Evolutionary conservation across 345 rosid genomes (phyloP), one percentile per base, ranked within the genome.

Genomic region (Noccaea caerulescens): DNA sequence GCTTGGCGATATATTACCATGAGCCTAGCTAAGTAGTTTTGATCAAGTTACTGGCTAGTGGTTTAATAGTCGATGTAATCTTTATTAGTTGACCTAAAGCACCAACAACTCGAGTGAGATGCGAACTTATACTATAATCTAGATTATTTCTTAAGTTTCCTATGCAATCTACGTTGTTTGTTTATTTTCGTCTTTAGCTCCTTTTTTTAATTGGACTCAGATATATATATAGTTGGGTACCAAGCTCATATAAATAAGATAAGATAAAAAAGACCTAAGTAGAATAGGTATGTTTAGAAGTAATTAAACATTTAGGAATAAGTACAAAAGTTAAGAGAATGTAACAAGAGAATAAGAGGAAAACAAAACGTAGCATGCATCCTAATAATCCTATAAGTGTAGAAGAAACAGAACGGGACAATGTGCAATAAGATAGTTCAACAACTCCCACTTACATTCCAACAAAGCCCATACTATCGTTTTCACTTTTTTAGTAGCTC

Each of bases 381-480:
- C 68, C 63, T 68, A 68, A 75, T 73, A 20, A 53, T 37, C 64
- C 69, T 68, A 54, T 8, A 42, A 61, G 23, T 4, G 72, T 58
- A 74, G 37, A 75, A 62, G 23, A 34, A 45, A 62, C 65, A 61
- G 36, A 60, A 68, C 6, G 56, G 0, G 79, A 68, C 79, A 54
- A 45, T 59, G 72, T 23, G 66, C 61, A 58, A 80, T 79, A 71
- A 82, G 76, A 86, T 47, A 46, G 87, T 81, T 84, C 86, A 88
- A 83, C 94, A 78, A 88, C 88, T 80, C 90, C 92, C 90, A 86
- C 96, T 84, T 58, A 81, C 84, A 80, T 82, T 57, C 81, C 87
- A 81, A 81, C 91, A 81, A 16, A 84, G 66, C 63, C 76, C 70
- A 92, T 66, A 78, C 78, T 84, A 84, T 69, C 33, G 43, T 66